Base-by-base conservation (phyloP, 2,329 filamentous ascomycete species). In the Pyricularia pennisetigena region DNA sequence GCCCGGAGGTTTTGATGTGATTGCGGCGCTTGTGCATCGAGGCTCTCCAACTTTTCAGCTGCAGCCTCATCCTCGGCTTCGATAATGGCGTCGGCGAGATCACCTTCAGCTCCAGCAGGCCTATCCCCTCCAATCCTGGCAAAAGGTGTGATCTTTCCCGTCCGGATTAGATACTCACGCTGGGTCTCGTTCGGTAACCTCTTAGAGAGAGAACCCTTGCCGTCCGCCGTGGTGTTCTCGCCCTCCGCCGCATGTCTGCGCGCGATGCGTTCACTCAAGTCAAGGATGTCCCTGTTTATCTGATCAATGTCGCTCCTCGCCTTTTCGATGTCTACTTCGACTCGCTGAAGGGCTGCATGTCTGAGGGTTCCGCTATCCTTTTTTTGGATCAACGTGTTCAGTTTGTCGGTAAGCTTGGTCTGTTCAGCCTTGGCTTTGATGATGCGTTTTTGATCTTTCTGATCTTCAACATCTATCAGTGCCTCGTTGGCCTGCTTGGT, bases 61-160 rank as follows among this genome's bases (percentile, higher is more conserved):
- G 81, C 82, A 28, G 87, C 79, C 84, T 91, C 91, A 69, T 93
- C 90, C 75, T 97, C 93, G 0, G 91, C 93, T 75, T 96, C 92
- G 16, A 94, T 81, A 69, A 97, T 85, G 2, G 89, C 90, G 74
- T 94, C 89, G 12, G 90, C 90, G 20, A 97, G 81, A 69, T 89
- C 89, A 1, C 90, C 90, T 63, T 89, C 83, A 2, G 88, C 83
- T 3, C 85, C 87, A 30, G 86, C 82, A 3, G 83, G 83, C 1
- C 88, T 80, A n/a, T 86, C 83, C 16, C 86, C 84, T 29, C 88
- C 88, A 73, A 97, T 86, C 71, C 90, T 91, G 8, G 93, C 91
- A 74, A 99, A 99, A 0, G 95, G 95, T 0, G 95, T 99, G 72
- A 99, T 98, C 79, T 98, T 98, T 70, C 95, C 95, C 0, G 94